Evolutionary conservation across 768 basidiomycete genomes (phyloP), one percentile per base, ranked within the genome.

Genomic region (Flagelloscypha sp.): DNA sequence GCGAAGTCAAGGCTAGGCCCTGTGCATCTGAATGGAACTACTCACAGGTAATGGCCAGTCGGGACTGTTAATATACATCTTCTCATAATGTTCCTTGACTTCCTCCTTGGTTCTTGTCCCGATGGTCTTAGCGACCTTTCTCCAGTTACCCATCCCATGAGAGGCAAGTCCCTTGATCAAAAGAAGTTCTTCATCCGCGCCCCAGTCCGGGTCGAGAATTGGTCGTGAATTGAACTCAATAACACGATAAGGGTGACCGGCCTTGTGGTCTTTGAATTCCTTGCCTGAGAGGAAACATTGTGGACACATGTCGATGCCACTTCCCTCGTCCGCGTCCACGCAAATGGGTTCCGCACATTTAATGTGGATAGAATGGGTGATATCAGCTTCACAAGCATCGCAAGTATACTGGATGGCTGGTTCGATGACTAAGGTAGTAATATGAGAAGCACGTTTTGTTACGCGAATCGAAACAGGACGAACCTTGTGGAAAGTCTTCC

Each of bases 141-240:
- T 82, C 94, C 94, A 99, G 54, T 97, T 98, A 3, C 94, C 94
- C 22, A 98, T 58, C 1, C 94, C 94, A 50, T 88, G 84, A 17
- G 74, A 70, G 6, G 85, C 73, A 21, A 92, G 78, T 20, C 92
- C 95, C 36, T 93, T 89, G 29, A 97, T 64, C 12, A 99, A 65
- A 6, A 94, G 63, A 2, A 98, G 68, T 54, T 99, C 94, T 61
- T 99, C 94, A 57, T 98, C 94, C 7, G 93, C 94, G 24, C 92
- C 94, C 95, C 94, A 98, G 55, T 94, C 89, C 37, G 83, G 78
- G 6, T 80, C 72, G 49, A 95, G 94, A 50, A 99, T 95, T 3
- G 94, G 95, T 58, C 93, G 88, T 6, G 94, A 90, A 55, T 95
- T 89, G 49, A 93, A 73, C 63, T 95, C 92, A 44, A 98, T 84